These are phyloP conservation scores for Xylaria longipes DNA, from an alignment of 495 filamentous ascomycete genomes.

Conservation along the genomic window DNA sequence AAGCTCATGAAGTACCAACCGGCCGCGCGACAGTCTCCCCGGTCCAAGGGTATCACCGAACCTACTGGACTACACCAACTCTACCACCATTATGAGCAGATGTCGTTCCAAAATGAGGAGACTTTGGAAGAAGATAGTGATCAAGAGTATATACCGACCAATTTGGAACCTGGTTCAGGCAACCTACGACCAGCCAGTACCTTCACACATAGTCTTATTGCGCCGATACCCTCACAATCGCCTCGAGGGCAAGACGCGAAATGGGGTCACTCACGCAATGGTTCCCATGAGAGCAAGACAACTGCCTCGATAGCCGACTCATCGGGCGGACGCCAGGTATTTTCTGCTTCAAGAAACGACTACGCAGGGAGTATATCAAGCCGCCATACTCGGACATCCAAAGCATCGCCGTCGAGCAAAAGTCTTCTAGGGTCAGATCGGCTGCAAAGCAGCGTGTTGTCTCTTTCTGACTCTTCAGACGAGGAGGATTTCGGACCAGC, in stretches of 20 bases:
- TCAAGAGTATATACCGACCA: slow-evolving; percentile 17
- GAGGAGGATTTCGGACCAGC: slow-evolving; percentile 45
- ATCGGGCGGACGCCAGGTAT: slow-evolving; percentile 34
- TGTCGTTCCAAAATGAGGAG: slow-evolving; percentile 46
- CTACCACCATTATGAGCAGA: slow-evolving; percentile 61
- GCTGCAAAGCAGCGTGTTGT: slow-evolving; percentile 54
- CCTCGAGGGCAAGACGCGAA: slow-evolving; percentile 21
- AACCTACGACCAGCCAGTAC: slow-evolving; percentile 28
- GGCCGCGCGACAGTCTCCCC: slow-evolving; percentile 35
- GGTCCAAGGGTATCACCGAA: slow-evolving; percentile 43
- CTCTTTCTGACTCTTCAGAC: slow-evolving; percentile 56
- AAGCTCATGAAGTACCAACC: slow-evolving; percentile 31
- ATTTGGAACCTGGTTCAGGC: slow-evolving; percentile 26
- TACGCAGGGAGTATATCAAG: slow-evolving; percentile 56
- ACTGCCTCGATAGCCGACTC: slow-evolving; percentile 35
- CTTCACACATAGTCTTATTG: slow-evolving; percentile 35
- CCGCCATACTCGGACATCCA: slow-evolving; percentile 57
- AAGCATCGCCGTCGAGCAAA: slow-evolving; percentile 53
- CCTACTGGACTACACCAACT: slow-evolving; percentile 47
- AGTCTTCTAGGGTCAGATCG: slow-evolving; percentile 53
- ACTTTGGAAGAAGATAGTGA: slow-evolving; percentile 39
- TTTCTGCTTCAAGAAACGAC: slow-evolving; percentile 36
- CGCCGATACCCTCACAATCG: slow-evolving; percentile 26
- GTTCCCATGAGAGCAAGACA: slow-evolving; percentile 36
- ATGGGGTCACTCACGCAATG: slow-evolving; percentile 38